These are phyloP conservation scores for Pyrenopolyporus hunteri DNA, from an alignment of 495 filamentous ascomycete species.

Conservation along the genomic window DNA sequence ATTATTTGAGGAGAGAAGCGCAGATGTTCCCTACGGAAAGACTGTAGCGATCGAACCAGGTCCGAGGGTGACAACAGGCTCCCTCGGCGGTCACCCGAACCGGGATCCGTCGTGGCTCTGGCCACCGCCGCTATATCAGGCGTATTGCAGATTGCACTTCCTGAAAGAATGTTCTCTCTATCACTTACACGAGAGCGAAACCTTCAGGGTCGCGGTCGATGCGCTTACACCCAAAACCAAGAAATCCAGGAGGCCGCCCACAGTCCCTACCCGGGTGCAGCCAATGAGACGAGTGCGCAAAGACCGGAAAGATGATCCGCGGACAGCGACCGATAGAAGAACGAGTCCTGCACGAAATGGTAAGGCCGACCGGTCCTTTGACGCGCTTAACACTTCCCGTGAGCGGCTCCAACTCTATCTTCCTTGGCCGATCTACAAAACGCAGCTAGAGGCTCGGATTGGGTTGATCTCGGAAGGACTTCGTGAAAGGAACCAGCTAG, in stretches of 20 bases:
- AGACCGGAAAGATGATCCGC: slow-evolving; percentile 2
- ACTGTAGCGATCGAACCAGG: not conserved
- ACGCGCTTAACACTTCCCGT: not conserved
- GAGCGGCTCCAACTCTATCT: slow-evolving; percentile 23
- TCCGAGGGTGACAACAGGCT: not conserved
- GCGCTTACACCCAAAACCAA: not conserved
- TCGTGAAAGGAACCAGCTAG: not conserved
- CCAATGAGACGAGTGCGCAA: slow-evolving; percentile 22
- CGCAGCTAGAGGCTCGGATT: slow-evolving; percentile 20
- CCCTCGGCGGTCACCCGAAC: not conserved
- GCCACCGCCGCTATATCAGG: slow-evolving; percentile 17
- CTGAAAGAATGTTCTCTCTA: slow-evolving; percentile 30
- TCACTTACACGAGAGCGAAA: slow-evolving; percentile 13
- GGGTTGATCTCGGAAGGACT: not conserved
- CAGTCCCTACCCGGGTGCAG: slow-evolving; percentile 28
- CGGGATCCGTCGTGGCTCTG: slow-evolving; percentile 22
- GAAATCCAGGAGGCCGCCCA: slow-evolving; percentile 20
- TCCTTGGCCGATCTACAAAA: slow-evolving; percentile 32
- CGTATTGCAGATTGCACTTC: slow-evolving; percentile 31
- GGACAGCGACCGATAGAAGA: not conserved
- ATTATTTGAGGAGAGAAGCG: too few species aligned
- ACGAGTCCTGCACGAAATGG: slow-evolving; percentile 3
- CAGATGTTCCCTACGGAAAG: slow-evolving; percentile 1
- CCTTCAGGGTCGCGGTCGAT: not conserved
- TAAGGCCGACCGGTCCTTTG: not conserved